Percentiles rank a stretch among this genome's conserved stretches.
Evolutionary conservation across 305 asterid genomes (phyloP).

Genomic region (Fraxinus floribunda): DNA sequence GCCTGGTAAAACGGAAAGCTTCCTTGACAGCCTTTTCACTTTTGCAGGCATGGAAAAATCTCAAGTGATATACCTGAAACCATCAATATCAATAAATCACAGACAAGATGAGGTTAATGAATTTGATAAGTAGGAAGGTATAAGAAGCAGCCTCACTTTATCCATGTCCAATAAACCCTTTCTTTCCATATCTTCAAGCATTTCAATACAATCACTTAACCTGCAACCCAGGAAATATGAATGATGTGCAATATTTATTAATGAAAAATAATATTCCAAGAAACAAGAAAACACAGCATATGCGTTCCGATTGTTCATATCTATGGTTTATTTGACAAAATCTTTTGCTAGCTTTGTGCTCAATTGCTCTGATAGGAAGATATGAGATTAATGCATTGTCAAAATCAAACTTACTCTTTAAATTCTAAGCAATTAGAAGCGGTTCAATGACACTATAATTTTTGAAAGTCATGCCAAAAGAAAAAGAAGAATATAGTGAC

Average conservation of each 20-base stretch:
- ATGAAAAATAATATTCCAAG: neutral
- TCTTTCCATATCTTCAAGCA: conserved; percentile 86
- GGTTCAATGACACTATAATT: neutral
- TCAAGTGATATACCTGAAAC: conserved; percentile 78
- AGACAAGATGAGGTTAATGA: conserved; percentile 20
- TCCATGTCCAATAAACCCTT: conserved; percentile 74
- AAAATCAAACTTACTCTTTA: neutral
- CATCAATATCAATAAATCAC: conserved; percentile 28
- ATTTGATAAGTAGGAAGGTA: conserved; percentile 1
- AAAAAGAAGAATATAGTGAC: neutral
- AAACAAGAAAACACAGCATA: neutral
- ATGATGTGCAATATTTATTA: neutral
- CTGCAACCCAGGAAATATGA: conserved; percentile 38
- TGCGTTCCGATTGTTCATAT: neutral
- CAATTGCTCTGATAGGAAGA: neutral
- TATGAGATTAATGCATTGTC: neutral
- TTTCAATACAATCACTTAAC: conserved; percentile 71
- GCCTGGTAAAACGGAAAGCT: conserved; percentile 77
- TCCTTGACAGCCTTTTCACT: conserved; percentile 74
- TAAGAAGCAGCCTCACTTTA: conserved; percentile 50
- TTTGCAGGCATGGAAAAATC: conserved; percentile 78
- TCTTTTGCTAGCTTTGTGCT: neutral
- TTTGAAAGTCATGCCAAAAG: neutral
- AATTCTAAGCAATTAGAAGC: neutral
- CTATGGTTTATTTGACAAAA: neutral